Evolutionary conservation across 2,329 filamentous ascomycete genomes (phyloP).

Genomic region (Penicillium sclerotigenum): DNA sequence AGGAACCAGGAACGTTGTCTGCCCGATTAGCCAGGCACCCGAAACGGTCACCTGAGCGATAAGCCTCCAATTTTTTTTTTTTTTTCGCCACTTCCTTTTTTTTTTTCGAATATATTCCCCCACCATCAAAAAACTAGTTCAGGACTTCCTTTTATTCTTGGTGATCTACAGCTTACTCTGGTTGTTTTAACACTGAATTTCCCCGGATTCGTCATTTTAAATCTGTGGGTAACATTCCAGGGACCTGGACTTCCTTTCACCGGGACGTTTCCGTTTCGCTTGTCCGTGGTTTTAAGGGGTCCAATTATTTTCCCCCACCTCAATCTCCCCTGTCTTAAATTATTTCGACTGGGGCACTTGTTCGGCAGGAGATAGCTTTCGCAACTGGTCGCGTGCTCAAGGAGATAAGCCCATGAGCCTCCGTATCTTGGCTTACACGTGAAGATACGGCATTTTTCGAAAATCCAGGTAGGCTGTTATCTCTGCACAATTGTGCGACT

Average conservation of each 20-base stretch:
- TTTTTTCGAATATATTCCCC: slow-evolving; percentile 4
- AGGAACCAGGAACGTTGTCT: neutral
- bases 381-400: slow-evolving; percentile 10
- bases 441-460: neutral
- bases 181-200: neutral
- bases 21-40: slow-evolving; percentile 22
- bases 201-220: slow-evolving; percentile 1
- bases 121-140: neutral
- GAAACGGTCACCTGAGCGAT: slow-evolving; percentile 24
- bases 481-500: slow-evolving; percentile 2
- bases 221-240: slow-evolving; percentile 5
- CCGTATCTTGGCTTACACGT: slow-evolving; percentile 6
- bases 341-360: neutral
- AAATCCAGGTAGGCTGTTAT: slow-evolving; percentile 28
- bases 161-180: neutral
- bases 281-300: slow-evolving; percentile 13
- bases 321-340: slow-evolving; percentile 3
- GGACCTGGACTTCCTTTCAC: slow-evolving; percentile 7
- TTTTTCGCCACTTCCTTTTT: slow-evolving; percentile 21
- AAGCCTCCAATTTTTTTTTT: slow-evolving; percentile 15
- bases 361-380: neutral
- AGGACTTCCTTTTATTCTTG: neutral
- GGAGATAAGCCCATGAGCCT: neutral
- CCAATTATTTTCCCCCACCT: slow-evolving; percentile 19
- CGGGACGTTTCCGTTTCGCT: slow-evolving; percentile 21